Evolutionary conservation across 1,284 basidiomycete species (phyloP).

Genomic region (Salmacisia buchloeana): DNA sequence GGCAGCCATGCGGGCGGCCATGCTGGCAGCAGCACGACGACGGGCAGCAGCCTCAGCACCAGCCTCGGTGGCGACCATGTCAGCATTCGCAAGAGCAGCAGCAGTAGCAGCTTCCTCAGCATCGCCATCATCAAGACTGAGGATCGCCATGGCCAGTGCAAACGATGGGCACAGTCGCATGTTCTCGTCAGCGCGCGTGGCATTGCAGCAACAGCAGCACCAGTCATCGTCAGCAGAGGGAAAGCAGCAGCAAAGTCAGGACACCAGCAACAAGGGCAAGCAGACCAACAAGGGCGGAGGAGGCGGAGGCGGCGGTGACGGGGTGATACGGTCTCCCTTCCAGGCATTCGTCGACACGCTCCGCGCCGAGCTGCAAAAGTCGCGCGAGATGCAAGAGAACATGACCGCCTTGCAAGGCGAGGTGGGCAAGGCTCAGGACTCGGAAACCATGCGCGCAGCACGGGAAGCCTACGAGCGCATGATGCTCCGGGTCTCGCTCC

Average conservation of each 20-base stretch:
- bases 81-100: background rate
- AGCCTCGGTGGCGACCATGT: background rate
- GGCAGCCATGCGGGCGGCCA: too few relatives aligned
- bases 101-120: background rate
- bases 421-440: slow-evolving; percentile 93
- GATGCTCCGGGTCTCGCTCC: slow-evolving; percentile 86
- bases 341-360: slow-evolving; percentile 92
- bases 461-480: slow-evolving; percentile 86
- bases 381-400: slow-evolving; percentile 88
- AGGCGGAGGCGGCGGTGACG: background rate
- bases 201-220: background rate
- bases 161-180: too few relatives aligned
- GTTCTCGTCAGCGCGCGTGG: too few relatives aligned
- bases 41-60: too few relatives aligned
- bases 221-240: background rate
- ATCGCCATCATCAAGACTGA: background rate
- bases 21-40: too few relatives aligned
- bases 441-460: slow-evolving; percentile 89
- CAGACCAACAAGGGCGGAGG: background rate
- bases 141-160: too few relatives aligned
- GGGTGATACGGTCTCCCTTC: slow-evolving; percentile 65
- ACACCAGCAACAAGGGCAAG: background rate
- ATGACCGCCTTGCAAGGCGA: slow-evolving; percentile 95
- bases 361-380: slow-evolving; percentile 85
- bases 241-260: background rate